phyloP scores from a whole-genome alignment of 352 stramenopile genomes.

The Phytophthora pisi region DNA sequence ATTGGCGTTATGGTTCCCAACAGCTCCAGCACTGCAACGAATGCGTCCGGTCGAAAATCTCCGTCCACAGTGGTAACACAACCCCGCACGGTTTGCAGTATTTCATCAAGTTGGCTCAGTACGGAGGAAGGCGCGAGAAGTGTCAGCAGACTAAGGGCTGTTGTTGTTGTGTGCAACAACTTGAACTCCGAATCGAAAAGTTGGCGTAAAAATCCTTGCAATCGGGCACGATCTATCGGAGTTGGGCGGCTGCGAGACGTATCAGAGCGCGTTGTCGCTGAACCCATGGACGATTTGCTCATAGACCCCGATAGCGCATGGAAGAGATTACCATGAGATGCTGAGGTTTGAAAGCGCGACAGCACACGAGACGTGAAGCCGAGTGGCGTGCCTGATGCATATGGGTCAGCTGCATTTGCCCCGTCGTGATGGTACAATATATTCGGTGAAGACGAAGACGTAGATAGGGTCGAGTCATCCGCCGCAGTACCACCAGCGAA shows the following conservation, averaged over 20 bases:
- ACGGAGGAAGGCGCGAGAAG: conserved; percentile 57
- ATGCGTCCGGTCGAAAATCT: conserved; percentile 70
- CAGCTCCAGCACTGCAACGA: conserved; percentile 66
- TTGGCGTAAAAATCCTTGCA: conserved; percentile 50
- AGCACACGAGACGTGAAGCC: conserved; percentile 78
- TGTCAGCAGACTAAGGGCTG: conserved; percentile 59
- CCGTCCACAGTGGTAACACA: conserved; percentile 70
- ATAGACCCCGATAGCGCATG: conserved; percentile 53
- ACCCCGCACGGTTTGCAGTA: conserved; percentile 44
- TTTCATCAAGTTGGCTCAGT: conserved; percentile 35
- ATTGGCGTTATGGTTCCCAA: conserved; percentile 53
- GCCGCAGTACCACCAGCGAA: conserved; percentile 20
- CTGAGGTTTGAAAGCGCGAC: conserved; percentile 66
- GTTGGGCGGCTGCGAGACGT: conserved; percentile 16
- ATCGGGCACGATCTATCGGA: conserved; percentile 36
- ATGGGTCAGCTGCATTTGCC: conserved; percentile 11
- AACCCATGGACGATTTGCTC: conserved; percentile 25
- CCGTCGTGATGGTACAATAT: conserved; percentile 30
- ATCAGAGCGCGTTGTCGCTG: conserved; percentile 9
- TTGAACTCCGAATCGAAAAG: conserved; percentile 70
- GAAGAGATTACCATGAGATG: conserved; percentile 64
- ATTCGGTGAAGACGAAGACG: conserved; percentile 32
- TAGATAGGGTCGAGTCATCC: conserved; percentile 32
- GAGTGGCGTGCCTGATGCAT: conserved; percentile 25
- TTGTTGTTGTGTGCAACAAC: conserved; percentile 61